Percentiles rank a stretch among this genome's conserved stretches.
Evolutionary conservation across 371 early-diverging fungal species (phyloP).

Genomic region (Syncephalastrum monosporum): DNA sequence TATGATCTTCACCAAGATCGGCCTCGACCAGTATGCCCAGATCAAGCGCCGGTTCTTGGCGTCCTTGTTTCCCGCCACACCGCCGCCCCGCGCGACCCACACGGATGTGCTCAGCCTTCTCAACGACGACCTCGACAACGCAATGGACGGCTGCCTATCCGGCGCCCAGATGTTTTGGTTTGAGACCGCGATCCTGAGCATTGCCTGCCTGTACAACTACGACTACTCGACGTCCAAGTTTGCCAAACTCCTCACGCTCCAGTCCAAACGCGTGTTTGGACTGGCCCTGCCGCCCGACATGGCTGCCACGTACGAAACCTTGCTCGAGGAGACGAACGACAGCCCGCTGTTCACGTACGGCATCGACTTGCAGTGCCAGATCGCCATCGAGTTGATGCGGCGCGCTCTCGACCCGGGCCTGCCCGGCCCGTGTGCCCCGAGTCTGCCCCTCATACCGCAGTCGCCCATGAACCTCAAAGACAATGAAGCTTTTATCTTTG

Average conservation of each 20-base stretch:
- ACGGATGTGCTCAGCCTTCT: background rate
- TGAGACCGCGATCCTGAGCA: slow-evolving; percentile 44
- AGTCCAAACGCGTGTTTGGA: slow-evolving; percentile 15
- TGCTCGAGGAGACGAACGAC: slow-evolving; percentile 22
- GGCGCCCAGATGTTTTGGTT: slow-evolving; percentile 49
- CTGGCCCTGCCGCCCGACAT: background rate
- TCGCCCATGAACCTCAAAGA: slow-evolving; percentile 8
- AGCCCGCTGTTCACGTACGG: slow-evolving; percentile 30
- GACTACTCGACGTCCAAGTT: slow-evolving; percentile 52
- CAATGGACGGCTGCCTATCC: slow-evolving; percentile 1
- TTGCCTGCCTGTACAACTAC: slow-evolving; percentile 55
- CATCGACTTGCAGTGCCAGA: slow-evolving; percentile 35
- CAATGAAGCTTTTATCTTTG: slow-evolving; percentile 24
- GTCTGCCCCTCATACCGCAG: slow-evolving; percentile 20
- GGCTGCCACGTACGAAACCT: slow-evolving; percentile 8
- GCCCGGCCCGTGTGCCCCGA: slow-evolving; percentile 15
- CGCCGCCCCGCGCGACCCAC: background rate
- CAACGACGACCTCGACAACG: background rate
- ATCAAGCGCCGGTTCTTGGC: slow-evolving; percentile 37
- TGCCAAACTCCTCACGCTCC: slow-evolving; percentile 31
- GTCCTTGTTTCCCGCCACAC: slow-evolving; percentile 20
- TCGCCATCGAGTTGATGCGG: slow-evolving; percentile 32
- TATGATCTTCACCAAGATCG: slow-evolving; percentile 67
- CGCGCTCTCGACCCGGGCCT: slow-evolving; percentile 19
- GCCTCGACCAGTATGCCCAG: slow-evolving; percentile 55